phyloP scores from a whole-genome alignment of 805 yeast genomes.

The Candida multigemmis region DNA sequence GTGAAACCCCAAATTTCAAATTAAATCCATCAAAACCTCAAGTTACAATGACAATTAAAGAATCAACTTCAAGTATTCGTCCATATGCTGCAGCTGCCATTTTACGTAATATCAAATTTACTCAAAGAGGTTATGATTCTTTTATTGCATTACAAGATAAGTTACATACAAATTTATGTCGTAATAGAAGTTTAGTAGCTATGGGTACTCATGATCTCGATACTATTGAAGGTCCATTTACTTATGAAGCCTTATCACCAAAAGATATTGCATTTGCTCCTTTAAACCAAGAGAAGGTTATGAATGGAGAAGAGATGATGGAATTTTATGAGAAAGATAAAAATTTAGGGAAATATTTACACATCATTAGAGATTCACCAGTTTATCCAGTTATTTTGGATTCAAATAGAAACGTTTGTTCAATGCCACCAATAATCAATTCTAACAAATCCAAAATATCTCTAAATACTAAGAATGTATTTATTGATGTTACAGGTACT shows the following conservation, averaged over 20 bases:
- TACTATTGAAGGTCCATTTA: constrained; percentile 70
- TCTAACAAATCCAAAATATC: constrained; percentile 85
- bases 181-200: constrained; percentile 95
- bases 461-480: constrained; percentile 75
- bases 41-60: constrained; percentile 59
- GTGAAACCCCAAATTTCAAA: constrained; percentile 56
- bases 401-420: constrained; percentile 65
- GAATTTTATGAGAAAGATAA: constrained; percentile 88
- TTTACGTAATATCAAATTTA: constrained; percentile 73
- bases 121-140: constrained; percentile 81
- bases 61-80: constrained; percentile 66
- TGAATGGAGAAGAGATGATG: constrained; percentile 74
- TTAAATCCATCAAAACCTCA: constrained; percentile 55
- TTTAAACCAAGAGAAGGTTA: constrained; percentile 56
- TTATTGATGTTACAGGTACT: constrained; percentile 91
- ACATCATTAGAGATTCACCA: constrained; percentile 79
- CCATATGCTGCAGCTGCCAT: constrained; percentile 96
- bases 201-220: constrained; percentile 97
- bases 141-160: constrained; percentile 95
- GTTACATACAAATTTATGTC: constrained; percentile 88
- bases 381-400: constrained; percentile 89
- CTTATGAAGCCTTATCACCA: constrained; percentile 80
- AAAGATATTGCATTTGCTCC: constrained; percentile 67
- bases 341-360: constrained; percentile 82
- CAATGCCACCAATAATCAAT: constrained; percentile 96